A percentile compares a stretch with the other conserved stretches of the same genome.
Conservation (phyloP, 2,329 filamentous ascomycete genomes). For the Penicillium sp. region DNA sequence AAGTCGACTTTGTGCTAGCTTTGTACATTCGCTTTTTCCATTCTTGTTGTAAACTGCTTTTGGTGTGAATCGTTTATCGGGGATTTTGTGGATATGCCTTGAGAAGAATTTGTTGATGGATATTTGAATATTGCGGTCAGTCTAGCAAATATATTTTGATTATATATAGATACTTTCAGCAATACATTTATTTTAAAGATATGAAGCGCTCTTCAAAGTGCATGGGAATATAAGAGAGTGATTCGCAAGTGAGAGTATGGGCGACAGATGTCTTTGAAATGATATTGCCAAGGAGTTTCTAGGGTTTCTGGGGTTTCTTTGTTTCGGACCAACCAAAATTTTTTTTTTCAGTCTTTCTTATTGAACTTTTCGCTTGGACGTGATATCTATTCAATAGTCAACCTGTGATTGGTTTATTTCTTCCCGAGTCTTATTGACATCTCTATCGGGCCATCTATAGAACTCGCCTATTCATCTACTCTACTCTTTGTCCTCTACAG, state of each 20-base stretch:
- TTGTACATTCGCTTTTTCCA: background rate
- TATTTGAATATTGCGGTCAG: background rate
- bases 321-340: background rate
- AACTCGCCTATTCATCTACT: background rate
- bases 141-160: background rate
- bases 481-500: background rate
- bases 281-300: background rate
- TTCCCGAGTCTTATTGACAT: background rate
- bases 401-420: background rate
- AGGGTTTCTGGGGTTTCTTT: background rate
- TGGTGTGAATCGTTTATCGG: background rate
- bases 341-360: background rate
- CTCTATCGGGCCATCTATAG: background rate
- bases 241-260: too few relatives aligned
- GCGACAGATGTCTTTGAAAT: background rate
- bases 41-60: background rate
- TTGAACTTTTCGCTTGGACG: background rate
- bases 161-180: background rate
- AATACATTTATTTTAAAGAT: background rate
- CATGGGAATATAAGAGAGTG: background rate
- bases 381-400: background rate
- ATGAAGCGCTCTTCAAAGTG: fast-evolving
- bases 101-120: background rate
- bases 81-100: background rate
- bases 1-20: background rate